These are phyloP conservation scores for Candida coquimbonensis DNA, from an alignment of 805 yeast species.

Conservation along the genomic window DNA sequence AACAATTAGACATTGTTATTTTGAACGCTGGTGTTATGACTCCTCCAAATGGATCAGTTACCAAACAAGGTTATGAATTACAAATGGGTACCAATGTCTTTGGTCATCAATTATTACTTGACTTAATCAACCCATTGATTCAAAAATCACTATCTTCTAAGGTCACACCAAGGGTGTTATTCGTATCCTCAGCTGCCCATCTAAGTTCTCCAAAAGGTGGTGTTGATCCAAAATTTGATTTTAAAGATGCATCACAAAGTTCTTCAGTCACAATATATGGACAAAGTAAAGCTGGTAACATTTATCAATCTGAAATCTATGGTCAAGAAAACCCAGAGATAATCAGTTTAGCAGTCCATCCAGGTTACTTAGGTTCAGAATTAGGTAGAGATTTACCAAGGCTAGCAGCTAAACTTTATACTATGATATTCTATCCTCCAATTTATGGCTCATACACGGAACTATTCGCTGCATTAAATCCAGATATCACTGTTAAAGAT, in stretches of 20 bases:
- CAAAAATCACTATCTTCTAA: constrained; percentile 23
- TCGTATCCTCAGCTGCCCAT: constrained; percentile 38
- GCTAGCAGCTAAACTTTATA: neutral
- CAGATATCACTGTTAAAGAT: constrained; percentile 27
- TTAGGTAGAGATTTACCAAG: constrained; percentile 22
- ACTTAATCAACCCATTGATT: constrained; percentile 31
- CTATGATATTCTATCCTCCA: neutral
- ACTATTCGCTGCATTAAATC: constrained; percentile 35
- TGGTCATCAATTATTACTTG: constrained; percentile 40
- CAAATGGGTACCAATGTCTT: constrained; percentile 41
- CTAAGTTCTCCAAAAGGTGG: constrained; percentile 25
- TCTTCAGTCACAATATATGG: constrained; percentile 21
- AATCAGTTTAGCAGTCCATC: constrained; percentile 32
- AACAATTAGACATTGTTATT: constrained; percentile 29
- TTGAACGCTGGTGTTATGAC: constrained; percentile 41
- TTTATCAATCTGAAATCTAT: constrained; percentile 32
- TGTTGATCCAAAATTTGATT: constrained; percentile 27
- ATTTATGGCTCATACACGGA: constrained; percentile 38
- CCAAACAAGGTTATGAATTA: constrained; percentile 39
- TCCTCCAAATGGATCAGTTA: constrained; percentile 29
- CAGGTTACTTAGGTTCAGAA: constrained; percentile 33
- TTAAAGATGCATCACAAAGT: constrained; percentile 10
- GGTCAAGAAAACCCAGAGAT: constrained; percentile 25
- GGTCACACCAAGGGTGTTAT: constrained; percentile 32
- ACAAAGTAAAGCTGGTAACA: constrained; percentile 37